A percentile compares a stretch with the other conserved stretches of the same genome.
Conservation (phyloP, 78 protist genomes). For the Ministeria vibrans region DNA sequence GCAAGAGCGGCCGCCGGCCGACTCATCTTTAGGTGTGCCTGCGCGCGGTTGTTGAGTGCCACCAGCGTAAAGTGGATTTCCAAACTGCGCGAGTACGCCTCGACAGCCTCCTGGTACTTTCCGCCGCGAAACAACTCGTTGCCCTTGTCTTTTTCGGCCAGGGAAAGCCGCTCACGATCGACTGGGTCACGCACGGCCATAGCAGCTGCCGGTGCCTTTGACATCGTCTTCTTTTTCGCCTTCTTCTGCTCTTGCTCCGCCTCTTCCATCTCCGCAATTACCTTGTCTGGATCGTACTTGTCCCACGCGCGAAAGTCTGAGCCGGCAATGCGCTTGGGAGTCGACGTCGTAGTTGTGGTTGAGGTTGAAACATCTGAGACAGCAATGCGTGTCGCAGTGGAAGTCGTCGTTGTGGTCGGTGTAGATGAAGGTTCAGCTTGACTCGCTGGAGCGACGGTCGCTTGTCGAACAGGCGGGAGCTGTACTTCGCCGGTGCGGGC, state of each 20-base stretch:
- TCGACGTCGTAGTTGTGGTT: no score
- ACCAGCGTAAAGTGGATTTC: not conserved
- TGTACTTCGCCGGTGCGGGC: no score
- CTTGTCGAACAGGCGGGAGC: no score
- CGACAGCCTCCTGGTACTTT: not conserved
- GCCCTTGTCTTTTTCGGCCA: not conserved
- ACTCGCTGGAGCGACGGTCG: no score
- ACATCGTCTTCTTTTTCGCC: not conserved
- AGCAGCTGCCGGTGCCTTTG: not conserved
- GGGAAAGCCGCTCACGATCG: not conserved
- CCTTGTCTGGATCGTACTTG: not conserved
- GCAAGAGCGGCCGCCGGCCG: not conserved
- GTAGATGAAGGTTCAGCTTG: no score
- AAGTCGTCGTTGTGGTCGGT: no score
- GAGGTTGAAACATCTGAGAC: no score
- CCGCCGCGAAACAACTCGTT: not conserved
- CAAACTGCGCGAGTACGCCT: not conserved
- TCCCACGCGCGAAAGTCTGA: constrained; percentile 16
- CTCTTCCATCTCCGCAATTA: not conserved
- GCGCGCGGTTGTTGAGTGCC: constrained; percentile 10
- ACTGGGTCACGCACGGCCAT: not conserved
- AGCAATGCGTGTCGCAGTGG: no score
- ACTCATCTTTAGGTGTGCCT: not conserved
- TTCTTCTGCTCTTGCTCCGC: not conserved
- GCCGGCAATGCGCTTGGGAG: not conserved